phyloP scores from a whole-genome alignment of 768 basidiomycete species.

The Suillus americanus region DNA sequence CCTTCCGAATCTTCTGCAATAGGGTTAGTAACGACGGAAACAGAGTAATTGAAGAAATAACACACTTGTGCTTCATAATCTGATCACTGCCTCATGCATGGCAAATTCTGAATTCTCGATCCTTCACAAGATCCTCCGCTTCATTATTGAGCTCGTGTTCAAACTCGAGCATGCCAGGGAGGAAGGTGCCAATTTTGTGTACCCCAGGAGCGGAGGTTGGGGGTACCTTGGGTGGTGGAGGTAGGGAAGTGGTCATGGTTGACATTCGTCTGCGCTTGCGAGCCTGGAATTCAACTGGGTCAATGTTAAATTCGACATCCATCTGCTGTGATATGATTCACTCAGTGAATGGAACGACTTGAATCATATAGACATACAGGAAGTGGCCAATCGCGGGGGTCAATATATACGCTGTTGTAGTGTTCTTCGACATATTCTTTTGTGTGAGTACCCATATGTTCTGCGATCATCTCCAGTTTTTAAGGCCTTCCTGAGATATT shows the following conservation, averaged over 20 bases:
- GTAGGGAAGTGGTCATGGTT: slow-evolving; percentile 61
- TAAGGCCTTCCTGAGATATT: no score
- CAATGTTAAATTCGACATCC: slow-evolving; percentile 67
- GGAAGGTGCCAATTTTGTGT: slow-evolving; percentile 89
- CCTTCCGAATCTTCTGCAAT: slow-evolving; percentile 49
- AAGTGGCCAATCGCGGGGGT: slow-evolving; percentile 75
- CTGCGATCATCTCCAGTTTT: no score
- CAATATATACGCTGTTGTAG: slow-evolving; percentile 65
- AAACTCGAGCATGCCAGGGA: slow-evolving; percentile 96
- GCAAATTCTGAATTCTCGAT: slow-evolving; percentile 91
- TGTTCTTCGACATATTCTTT: no score
- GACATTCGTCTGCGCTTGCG: slow-evolving; percentile 88
- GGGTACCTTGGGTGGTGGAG: slow-evolving; percentile 63
- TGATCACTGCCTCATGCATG: slow-evolving; percentile 81
- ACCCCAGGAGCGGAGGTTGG: slow-evolving; percentile 89
- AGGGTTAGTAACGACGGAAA: background rate
- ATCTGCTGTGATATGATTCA: slow-evolving; percentile 22
- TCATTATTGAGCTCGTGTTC: slow-evolving; percentile 98
- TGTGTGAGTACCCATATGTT: no score
- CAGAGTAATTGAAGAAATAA: no score
- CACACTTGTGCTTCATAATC: slow-evolving; percentile 34
- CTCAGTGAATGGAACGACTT: slow-evolving; percentile 13
- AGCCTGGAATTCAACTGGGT: slow-evolving; percentile 82
- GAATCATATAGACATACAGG: slow-evolving; percentile 55
- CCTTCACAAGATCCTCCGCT: slow-evolving; percentile 92